A percentile compares a stretch with the other conserved stretches of the same genome.
These are phyloP conservation scores for Aspergillus indologenus DNA, from an alignment of 495 filamentous ascomycete species.

Conservation along the genomic window DNA sequence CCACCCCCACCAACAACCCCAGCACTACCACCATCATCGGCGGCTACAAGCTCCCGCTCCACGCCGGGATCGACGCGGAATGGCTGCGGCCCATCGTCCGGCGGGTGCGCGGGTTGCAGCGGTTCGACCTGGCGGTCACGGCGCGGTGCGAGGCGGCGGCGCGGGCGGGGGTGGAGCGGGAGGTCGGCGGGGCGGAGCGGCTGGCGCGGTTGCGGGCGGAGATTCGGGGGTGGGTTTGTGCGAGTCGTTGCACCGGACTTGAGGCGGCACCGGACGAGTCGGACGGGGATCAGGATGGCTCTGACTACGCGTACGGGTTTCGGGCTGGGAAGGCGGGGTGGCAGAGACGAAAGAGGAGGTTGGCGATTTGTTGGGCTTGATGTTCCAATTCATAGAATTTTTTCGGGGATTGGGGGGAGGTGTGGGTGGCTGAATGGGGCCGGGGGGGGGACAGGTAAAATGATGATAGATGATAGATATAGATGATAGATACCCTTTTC, in stretches of 20 bases:
- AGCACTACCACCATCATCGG: too few species aligned
- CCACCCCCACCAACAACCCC: too few species aligned
- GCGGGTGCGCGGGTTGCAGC: constrained; percentile 28
- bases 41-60: too few species aligned
- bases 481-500: too few species aligned
- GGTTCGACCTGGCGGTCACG: constrained; percentile 40
- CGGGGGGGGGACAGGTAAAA: too few species aligned
- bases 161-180: constrained; percentile 28
- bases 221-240: neutral
- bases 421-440: too few species aligned
- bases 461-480: too few species aligned
- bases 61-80: neutral
- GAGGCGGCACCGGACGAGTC: neutral
- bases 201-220: neutral
- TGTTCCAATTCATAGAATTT: neutral
- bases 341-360: neutral
- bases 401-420: too few species aligned
- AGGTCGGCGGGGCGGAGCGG: neutral
- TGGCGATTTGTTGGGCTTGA: neutral
- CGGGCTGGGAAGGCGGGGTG: neutral
- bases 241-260: too few species aligned
- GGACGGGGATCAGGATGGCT: neutral
- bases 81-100: constrained; percentile 36
- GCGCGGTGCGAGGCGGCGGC: constrained; percentile 34
- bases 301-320: too few species aligned